Base-by-base conservation (phyloP, 148 eudicot genomes). In the Vaccinium macrocarpon region DNA sequence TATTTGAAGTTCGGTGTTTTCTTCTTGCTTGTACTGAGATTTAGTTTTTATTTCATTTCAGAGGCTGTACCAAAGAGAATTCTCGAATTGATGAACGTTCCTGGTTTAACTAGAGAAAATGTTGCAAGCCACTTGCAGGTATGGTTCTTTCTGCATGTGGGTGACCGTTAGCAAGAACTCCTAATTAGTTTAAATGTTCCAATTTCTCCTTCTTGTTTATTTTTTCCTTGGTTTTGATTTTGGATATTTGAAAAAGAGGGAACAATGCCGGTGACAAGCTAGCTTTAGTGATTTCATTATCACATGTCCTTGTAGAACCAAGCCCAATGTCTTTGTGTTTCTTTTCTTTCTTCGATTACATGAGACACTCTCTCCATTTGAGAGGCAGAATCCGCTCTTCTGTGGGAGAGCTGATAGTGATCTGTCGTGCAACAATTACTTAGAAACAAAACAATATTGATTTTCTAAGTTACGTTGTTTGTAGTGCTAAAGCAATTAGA, bases 61-160 rank as follows among this genome's bases (percentile, higher is more conserved):
- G 86, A 79, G 68, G 82, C 82, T 55, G 86, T 79, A 55, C 86
- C 86, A 14, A 91, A 91, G 85, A 86, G 92, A 57, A 90, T 84
- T 79, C 86, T 84, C 27, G 94, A 91, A 85, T 70, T 91, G 89
- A 91, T 91, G 94, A 90, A 90, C 78, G 94, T 91, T 62, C 92
- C 91, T 23, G 92, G 91, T 32, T 84, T 91, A 78, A 91, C 94
- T 16, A 84, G 94, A 83, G 94, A 91, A 87, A 90, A 91, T 85
- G 92, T 91, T 83, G 94, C 94, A 21, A 91, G 94, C 87, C 94
- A 91, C 86, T 85, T 91, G 83, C 94, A 91, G 94, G 94, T 91
- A 48, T 62, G 76, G 62, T 53, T 84, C 81, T 66, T 82, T 59
- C 51, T 85, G 13, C 73, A 46, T 48, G 29, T 53, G 73, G 18